Conservation (phyloP, 2,329 filamentous ascomycete genomes). For the Cryphonectria nitschkei region DNA sequence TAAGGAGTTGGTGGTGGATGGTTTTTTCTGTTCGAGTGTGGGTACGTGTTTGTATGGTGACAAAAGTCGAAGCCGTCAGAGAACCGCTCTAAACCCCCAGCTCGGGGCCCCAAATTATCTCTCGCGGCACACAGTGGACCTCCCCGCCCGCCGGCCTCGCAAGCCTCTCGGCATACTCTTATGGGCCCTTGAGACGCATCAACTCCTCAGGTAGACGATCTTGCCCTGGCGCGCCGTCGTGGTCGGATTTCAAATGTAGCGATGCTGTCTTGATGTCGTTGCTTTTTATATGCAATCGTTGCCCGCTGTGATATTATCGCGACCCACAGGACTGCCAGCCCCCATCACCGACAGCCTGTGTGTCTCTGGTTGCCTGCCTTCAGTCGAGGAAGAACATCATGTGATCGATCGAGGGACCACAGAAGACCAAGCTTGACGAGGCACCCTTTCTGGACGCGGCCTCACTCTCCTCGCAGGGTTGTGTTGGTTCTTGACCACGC, state of each 20-base stretch:
- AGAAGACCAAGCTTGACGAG: background rate
- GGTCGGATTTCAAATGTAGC: constrained; percentile 14
- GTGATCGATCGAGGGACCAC: background rate
- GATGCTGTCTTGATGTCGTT: background rate
- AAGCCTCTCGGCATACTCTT: constrained; percentile 2
- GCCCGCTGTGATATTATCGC: background rate
- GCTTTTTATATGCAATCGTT: background rate
- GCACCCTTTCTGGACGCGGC: background rate
- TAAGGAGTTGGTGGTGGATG: background rate
- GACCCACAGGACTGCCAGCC: constrained; percentile 1
- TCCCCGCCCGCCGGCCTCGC: constrained; percentile 4
- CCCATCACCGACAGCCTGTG: background rate
- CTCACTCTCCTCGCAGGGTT: background rate
- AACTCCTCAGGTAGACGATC: background rate
- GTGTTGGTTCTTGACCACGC: background rate
- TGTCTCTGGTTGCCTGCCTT: background rate
- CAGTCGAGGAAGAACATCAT: background rate
- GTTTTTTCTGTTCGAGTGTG: background rate
- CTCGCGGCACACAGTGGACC: background rate
- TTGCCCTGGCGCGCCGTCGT: background rate
- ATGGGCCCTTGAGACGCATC: background rate
- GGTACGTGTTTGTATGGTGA: background rate
- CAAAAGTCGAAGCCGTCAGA: no score
- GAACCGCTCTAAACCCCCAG: background rate
- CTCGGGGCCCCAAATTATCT: constrained; percentile 6